Conservation (phyloP, 2,329 filamentous ascomycete genomes). For the Didymella glomerata region DNA sequence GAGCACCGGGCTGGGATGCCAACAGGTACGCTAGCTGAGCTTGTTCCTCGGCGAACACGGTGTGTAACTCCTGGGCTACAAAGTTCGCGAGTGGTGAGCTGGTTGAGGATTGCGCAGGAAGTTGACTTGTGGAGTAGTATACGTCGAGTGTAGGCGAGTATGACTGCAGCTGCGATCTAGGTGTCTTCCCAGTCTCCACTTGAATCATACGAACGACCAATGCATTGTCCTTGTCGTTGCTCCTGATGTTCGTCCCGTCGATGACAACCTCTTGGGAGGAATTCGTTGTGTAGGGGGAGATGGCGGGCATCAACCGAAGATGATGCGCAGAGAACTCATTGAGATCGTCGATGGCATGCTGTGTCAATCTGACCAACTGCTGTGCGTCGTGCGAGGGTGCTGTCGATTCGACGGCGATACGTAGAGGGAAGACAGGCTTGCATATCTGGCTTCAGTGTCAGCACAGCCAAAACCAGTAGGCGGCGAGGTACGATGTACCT, state of each 20-base stretch:
- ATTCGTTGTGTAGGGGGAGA: conserved; percentile 41
- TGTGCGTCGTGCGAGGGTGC: conserved; percentile 73
- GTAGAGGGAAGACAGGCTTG: conserved; percentile 85
- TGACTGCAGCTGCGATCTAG: conserved; percentile 70
- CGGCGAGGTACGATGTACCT: conserved; percentile 61
- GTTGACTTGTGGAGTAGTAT: conserved; percentile 74
- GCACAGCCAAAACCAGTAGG: neutral
- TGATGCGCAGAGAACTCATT: conserved; percentile 88
- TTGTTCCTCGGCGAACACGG: conserved; percentile 86
- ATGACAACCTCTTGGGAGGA: conserved; percentile 42
- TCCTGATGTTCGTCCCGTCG: conserved; percentile 41
- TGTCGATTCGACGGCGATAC: conserved; percentile 78
- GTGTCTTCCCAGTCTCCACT: conserved; percentile 61
- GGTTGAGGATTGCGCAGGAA: conserved; percentile 71
- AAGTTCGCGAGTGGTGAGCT: conserved; percentile 79
- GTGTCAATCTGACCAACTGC: conserved; percentile 79
- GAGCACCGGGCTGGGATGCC: conserved; percentile 55
- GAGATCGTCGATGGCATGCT: conserved; percentile 84
- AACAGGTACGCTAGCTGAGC: conserved; percentile 70
- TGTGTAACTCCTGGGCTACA: conserved; percentile 78
- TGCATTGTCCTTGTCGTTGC: conserved; percentile 62
- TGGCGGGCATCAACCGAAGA: conserved; percentile 72
- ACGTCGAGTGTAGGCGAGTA: conserved; percentile 78
- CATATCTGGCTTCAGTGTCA: conserved; percentile 70
- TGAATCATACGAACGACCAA: conserved; percentile 76